Conservation (phyloP, 1,139 yeast species). For the Lodderomyces oxycetoniae region DNA sequence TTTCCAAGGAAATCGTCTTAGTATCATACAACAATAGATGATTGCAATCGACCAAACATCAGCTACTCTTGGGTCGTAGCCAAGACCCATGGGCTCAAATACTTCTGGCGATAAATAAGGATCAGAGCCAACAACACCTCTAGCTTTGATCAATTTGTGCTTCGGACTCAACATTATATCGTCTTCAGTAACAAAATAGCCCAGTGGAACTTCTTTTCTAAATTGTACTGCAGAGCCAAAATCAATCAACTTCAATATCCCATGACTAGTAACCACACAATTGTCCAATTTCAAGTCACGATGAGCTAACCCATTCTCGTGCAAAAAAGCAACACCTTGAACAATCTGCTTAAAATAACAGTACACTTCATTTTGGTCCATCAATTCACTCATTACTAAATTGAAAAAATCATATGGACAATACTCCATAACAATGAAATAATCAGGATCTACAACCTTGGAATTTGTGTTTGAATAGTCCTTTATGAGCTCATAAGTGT, state of each 20-base stretch:
- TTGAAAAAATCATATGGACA: conserved; percentile 73
- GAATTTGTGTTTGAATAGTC: conserved; percentile 13
- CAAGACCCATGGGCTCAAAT: conserved; percentile 36
- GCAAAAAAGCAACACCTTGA: conserved; percentile 58
- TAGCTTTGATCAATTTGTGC: conserved; percentile 35
- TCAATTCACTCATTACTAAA: conserved; percentile 67
- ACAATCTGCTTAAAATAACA: conserved; percentile 70
- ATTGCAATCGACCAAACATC: conserved; percentile 81
- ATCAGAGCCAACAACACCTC: conserved; percentile 78
- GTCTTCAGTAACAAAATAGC: conserved; percentile 21
- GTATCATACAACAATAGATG: conserved; percentile 69
- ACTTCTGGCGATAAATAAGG: conserved; percentile 81
- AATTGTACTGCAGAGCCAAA: conserved; percentile 75
- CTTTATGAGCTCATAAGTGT: conserved; percentile 58
- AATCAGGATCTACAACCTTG: conserved; percentile 40
- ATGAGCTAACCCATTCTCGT: conserved; percentile 67
- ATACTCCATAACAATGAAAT: conserved; percentile 69
- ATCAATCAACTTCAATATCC: conserved; percentile 67
- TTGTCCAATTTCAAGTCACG: conserved; percentile 74
- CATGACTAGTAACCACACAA: conserved; percentile 61
- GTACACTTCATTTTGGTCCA: conserved; percentile 52
- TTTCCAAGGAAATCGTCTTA: conserved; percentile 77
- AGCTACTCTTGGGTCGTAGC: conserved; percentile 67
- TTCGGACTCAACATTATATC: conserved; percentile 19
- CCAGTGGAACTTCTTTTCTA: conserved; percentile 32